Conservation (phyloP, 2,329 filamentous ascomycete genomes). For the Rhexocercosporidium sp. region DNA sequence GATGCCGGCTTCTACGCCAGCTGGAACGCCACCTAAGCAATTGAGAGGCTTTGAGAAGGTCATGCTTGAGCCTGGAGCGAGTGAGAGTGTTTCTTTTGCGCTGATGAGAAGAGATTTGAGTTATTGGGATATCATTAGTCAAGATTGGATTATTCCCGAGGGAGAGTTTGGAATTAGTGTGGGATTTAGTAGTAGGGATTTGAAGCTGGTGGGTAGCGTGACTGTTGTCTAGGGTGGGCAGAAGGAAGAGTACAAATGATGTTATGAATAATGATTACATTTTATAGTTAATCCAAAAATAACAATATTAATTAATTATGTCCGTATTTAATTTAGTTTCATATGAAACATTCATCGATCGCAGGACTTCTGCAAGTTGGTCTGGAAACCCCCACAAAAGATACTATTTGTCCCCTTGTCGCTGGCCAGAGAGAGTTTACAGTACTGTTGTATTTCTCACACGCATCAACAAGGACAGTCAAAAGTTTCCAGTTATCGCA, state of each 20-base stretch:
- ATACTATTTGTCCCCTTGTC: no score
- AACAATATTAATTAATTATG: not conserved
- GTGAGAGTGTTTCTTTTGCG: conserved; percentile 53
- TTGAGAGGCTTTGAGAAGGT: conserved; percentile 68
- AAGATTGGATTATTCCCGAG: conserved; percentile 63
- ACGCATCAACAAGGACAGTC: no score
- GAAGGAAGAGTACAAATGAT: not conserved
- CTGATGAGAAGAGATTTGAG: conserved; percentile 65
- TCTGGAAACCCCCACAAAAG: no score
- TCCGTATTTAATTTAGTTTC: no score
- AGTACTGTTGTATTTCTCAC: no score
- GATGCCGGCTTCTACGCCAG: conserved; percentile 37
- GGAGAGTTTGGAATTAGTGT: conserved; percentile 46
- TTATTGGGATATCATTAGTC: conserved; percentile 62
- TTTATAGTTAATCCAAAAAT: not conserved
- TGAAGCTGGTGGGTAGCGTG: conserved; percentile 12
- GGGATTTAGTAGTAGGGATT: conserved; percentile 40
- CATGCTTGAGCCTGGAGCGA: conserved; percentile 54
- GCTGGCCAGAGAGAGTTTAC: no score
- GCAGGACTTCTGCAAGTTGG: no score
- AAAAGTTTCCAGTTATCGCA: no score
- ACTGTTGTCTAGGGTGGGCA: not conserved
- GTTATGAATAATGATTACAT: conserved; percentile 3
- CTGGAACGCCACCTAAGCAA: conserved; percentile 52
- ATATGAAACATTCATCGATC: no score